A percentile compares a stretch with the other conserved stretches of the same genome.
Conservation (phyloP, 495 filamentous ascomycete genomes). For the Neurospora sp. region DNA sequence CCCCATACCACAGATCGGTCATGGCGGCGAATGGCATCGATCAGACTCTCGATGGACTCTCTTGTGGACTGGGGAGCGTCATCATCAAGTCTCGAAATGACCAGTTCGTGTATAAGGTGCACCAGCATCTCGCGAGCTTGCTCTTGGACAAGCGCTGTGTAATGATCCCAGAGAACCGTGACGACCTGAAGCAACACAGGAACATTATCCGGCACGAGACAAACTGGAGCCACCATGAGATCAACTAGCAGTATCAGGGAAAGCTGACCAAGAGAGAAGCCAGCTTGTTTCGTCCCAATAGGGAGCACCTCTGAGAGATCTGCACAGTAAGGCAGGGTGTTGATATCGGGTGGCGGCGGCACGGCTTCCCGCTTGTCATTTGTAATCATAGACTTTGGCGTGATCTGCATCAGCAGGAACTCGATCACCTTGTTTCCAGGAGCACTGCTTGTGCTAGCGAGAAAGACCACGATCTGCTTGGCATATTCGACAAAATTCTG, state of each 20-base stretch:
- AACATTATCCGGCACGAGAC: constrained; percentile 63
- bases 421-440: constrained; percentile 83
- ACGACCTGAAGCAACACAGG: constrained; percentile 83
- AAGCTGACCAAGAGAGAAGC: constrained; percentile 85
- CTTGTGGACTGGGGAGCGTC: constrained; percentile 53
- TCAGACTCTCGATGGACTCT: constrained; percentile 71
- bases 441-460: constrained; percentile 76
- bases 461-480: constrained; percentile 93
- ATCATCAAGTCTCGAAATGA: constrained; percentile 83
- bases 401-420: constrained; percentile 81
- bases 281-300: constrained; percentile 78
- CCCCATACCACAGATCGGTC: constrained; percentile 81
- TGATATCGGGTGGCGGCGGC: constrained; percentile 62
- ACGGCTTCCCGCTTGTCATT: constrained; percentile 67
- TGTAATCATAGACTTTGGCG: constrained; percentile 79
- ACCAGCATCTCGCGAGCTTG: constrained; percentile 97
- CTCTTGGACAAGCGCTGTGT: constrained; percentile 89
- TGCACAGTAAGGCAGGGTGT: constrained; percentile 75
- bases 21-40: constrained; percentile 81
- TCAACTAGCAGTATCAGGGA: constrained; percentile 92
- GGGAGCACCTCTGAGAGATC: constrained; percentile 73
- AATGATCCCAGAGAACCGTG: constrained; percentile 92
- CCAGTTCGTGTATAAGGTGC: constrained; percentile 91
- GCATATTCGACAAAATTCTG: constrained; percentile 97
- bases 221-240: constrained; percentile 85